These are phyloP conservation scores for Aphanoascus verrucosus DNA, from an alignment of 2,329 filamentous ascomycete genomes.

Conservation along the genomic window DNA sequence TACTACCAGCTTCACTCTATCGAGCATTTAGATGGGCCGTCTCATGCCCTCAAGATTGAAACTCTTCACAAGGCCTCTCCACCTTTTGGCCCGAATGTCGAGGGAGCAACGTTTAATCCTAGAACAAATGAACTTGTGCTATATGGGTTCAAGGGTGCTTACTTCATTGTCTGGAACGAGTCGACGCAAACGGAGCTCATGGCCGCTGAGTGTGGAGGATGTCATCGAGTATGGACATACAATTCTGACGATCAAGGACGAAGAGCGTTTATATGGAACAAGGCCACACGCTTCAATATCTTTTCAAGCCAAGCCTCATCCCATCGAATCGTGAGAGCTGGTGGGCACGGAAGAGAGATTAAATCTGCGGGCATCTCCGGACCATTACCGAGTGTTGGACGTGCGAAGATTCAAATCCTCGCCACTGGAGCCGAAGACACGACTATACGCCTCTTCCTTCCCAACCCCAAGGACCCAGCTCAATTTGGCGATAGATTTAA, in stretches of 20 bases:
- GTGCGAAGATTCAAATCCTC: conserved; percentile 33
- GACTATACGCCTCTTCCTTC: conserved; percentile 56
- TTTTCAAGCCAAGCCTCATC: conserved; percentile 31
- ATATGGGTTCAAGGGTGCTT: conserved; percentile 68
- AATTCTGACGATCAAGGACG: conserved; percentile 26
- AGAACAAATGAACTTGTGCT: conserved; percentile 51
- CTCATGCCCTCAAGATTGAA: conserved; percentile 29
- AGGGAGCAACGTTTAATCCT: conserved; percentile 54
- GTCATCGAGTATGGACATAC: conserved; percentile 66
- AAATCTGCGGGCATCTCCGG: conserved; percentile 47
- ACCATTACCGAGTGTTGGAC: conserved; percentile 7
- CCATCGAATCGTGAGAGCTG: conserved; percentile 48
- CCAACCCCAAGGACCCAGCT: conserved; percentile 15
- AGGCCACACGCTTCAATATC: conserved; percentile 48
- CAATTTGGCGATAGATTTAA: conserved; percentile 25
- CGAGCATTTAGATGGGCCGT: conserved; percentile 9
- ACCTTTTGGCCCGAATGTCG: conserved; percentile 65
- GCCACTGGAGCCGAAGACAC: conserved; percentile 64
- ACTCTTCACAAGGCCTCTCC: conserved; percentile 58
- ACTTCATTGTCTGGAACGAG: conserved; percentile 75
- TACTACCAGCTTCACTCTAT: conserved; percentile 55
- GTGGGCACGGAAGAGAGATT: conserved; percentile 81
- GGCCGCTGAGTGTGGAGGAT: conserved; percentile 70
- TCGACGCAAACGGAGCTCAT: conserved; percentile 58
- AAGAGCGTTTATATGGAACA: conserved; percentile 62